Conservation (phyloP, 108 stramenopile genomes). For the Fistulifera pelliculosa region DNA sequence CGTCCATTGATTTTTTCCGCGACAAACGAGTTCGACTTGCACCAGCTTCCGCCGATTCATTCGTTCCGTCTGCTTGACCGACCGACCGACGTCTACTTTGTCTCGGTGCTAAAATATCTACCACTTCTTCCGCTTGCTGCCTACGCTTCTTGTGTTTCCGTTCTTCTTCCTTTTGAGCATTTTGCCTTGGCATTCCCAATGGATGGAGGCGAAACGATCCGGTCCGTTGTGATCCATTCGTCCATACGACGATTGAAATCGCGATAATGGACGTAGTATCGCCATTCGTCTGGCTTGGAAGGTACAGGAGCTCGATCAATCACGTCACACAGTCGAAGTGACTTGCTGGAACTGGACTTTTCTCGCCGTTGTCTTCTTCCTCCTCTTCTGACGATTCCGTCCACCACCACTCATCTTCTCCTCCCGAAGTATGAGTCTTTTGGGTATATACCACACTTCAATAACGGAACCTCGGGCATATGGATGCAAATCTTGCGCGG, state of each 20-base stretch:
- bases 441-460: conserved; percentile 54
- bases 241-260: conserved; percentile 98
- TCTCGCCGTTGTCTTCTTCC: conserved; percentile 6
- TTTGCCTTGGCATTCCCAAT: conserved; percentile 79
- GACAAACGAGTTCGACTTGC: conserved; percentile 13
- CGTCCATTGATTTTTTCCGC: conserved; percentile 6
- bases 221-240: conserved; percentile 87
- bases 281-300: conserved; percentile 29
- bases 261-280: conserved; percentile 95
- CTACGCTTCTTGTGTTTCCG: conserved; percentile 26
- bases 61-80: not conserved
- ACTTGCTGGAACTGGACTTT: not conserved
- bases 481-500: conserved; percentile 65
- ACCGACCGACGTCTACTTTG: conserved; percentile 26
- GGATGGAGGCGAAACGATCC: conserved; percentile 68
- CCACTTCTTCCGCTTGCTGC: conserved; percentile 26
- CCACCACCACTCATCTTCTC: conserved; percentile 10
- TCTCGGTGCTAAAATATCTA: conserved; percentile 25
- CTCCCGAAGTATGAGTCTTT: conserved; percentile 7
- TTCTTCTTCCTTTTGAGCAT: conserved; percentile 64
- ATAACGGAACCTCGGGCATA: conserved; percentile 78
- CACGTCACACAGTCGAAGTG: conserved; percentile 66
- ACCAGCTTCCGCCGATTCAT: conserved; percentile 9
- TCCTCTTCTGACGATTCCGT: conserved; percentile 7
- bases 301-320: conserved; percentile 60